Evolutionary conservation across 768 basidiomycete species (phyloP).

Genomic region (Pluteus cervinus): DNA sequence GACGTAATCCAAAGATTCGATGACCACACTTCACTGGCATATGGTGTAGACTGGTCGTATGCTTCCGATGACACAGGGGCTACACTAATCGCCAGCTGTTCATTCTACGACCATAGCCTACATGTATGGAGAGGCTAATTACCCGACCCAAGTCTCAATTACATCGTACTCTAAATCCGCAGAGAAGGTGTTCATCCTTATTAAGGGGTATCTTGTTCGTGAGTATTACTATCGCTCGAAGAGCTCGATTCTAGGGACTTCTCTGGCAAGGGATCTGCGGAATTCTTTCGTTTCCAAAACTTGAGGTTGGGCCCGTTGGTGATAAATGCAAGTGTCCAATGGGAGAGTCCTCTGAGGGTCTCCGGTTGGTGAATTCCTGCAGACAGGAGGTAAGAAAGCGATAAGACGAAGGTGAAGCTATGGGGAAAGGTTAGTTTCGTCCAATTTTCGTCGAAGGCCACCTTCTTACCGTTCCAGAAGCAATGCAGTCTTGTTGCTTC

Average conservation of each 20-base stretch:
- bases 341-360: conserved; percentile 64
- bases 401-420: conserved; percentile 56
- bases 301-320: conserved; percentile 52
- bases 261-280: conserved; percentile 3
- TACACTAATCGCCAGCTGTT: conserved; percentile 78
- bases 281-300: conserved; percentile 40
- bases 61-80: conserved; percentile 19
- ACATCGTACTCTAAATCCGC: too few species aligned
- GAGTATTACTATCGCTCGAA: neutral
- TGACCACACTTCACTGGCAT: conserved; percentile 77
- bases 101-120: conserved; percentile 90
- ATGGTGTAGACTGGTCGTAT: conserved; percentile 89
- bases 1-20: conserved; percentile 58
- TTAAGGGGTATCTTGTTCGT: neutral
- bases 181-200: neutral
- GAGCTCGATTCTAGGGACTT: too few species aligned
- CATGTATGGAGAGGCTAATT: conserved; percentile 76
- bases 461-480: conserved; percentile 51
- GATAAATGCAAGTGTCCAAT: conserved; percentile 66
- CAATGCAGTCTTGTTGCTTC: conserved; percentile 31
- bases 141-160: neutral
- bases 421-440: neutral
- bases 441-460: neutral
- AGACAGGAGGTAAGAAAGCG: conserved; percentile 61
- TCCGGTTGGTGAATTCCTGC: conserved; percentile 56